Conservation (phyloP, 225 moss, liverwort and hornwort genomes). For the Physcomitrellopsis africana region DNA sequence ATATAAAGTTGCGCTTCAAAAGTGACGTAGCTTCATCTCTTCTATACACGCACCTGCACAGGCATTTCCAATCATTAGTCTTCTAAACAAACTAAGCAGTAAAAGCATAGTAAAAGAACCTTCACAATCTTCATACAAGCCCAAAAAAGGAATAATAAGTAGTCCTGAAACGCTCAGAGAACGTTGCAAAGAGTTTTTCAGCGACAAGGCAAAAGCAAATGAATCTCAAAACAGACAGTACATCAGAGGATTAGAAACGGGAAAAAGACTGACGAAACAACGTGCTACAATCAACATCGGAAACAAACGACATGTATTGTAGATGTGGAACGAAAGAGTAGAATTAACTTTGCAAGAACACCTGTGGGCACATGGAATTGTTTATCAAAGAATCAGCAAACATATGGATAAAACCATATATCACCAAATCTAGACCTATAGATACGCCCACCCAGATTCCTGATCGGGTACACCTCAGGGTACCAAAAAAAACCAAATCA, state of each 20-base stretch:
- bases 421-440: conserved; percentile 25
- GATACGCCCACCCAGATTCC: conserved; percentile 3
- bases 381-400: conserved; percentile 4
- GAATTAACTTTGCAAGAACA: background rate
- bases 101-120: background rate
- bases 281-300: background rate
- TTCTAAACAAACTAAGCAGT: conserved; percentile 16
- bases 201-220: background rate
- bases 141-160: too few relatives aligned
- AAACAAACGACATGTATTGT: too few relatives aligned
- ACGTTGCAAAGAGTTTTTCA: background rate
- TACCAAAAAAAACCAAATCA: conserved; percentile 9
- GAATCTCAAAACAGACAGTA: too few relatives aligned
- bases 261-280: background rate
- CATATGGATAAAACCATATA: conserved; percentile 2
- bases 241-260: too few relatives aligned
- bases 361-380: too few relatives aligned
- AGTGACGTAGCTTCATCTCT: conserved; percentile 50
- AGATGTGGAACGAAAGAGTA: conserved; percentile 17
- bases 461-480: conserved; percentile 1
- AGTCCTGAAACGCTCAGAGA: conserved; percentile 18
- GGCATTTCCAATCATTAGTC: conserved; percentile 56
- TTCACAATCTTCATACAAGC: too few relatives aligned
- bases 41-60: conserved; percentile 59
- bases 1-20: conserved; percentile 51